Base-by-base conservation (phyloP, 2,329 filamentous ascomycete genomes). In the Lachnellula willkommii region DNA sequence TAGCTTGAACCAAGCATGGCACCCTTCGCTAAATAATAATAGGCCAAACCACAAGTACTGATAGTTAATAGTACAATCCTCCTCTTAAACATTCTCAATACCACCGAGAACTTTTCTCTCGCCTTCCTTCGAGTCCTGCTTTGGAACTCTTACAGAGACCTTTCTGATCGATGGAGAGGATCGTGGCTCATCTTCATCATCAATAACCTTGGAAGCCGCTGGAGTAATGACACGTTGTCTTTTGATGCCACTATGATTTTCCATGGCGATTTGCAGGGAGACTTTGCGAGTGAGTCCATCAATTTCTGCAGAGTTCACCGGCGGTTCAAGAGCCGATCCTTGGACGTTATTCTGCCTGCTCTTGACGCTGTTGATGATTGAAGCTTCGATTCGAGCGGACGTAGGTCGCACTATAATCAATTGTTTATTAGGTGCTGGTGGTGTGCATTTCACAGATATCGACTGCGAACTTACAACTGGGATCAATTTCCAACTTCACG, bases 141-240 rank as follows among this genome's bases (percentile, higher is more conserved):
- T 59, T n/a, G 47, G 32, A 36, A 43, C 58, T 37, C 39, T 59
- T 28, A 56, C 59, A 35, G 66, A 68, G 0, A 54, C 52, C 49
- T 67, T 67, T 43, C 66, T 53, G 11, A 63, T 26, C 2, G 63
- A 58, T 15, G 67, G 64, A 15, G 66, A 66, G 22, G 50, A 61
- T 49, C 71, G 70, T 36, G 74, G 72, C 57, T 79, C 75, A 43
- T 79, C 74, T 50, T 79, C 76, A 20, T 76, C 74, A 40, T 78
- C 78, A 15, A 78, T 73, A 8, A 65, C 73, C 59, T 74, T 77
- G n/a, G 69, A 64, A 37, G 77, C 75, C 2, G 71, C 71, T 7
- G 77, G 75, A 0, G 77, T 79, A 49, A 77, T 76, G 50, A 74
- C 71, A 12, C 77, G 73, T 54, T 69, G 66, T 36, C 79, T 73